Base-by-base conservation (phyloP, 164 flowering plant species). In the Berberis thunbergii region DNA sequence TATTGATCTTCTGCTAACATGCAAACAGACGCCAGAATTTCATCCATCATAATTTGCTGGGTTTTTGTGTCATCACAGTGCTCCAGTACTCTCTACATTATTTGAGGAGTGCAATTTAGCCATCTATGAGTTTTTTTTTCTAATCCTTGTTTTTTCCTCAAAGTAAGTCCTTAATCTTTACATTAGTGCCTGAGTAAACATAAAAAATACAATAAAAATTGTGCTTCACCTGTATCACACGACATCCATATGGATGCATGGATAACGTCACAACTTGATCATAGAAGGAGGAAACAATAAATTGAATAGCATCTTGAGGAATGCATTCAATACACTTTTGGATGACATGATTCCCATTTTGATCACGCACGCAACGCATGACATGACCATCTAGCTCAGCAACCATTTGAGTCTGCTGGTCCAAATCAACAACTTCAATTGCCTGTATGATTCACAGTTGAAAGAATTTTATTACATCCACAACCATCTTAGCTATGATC, bases 321-420 rank as follows among this genome's bases (percentile, higher is more conserved):
- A 91, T 85, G 76, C 99, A 91, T 69, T 94, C 97, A 62, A 91
- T 94, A 67, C 97, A 91, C 83, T 94, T 94, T 74, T 94, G 99
- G 45, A 94, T 83, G 65, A 94, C 99, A 79, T 94, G 99, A 71
- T 94, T 94, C 60, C 99, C 99, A 77, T 94, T 94, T 72, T 94
- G 99, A 73, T 94, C 99, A 65, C 96, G 91, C 4, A 94, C 97
- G 73, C 99, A 94, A 2, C 96, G 86, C 93, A 87, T 87, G 49
- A 94, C 70, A 69, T 89, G 84, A 65, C 96, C 94, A 70, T 94
- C 96, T 72, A 94, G 94, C 79, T 94, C 96, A 68, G 75, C 76
- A 65, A 89, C 96, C 96, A 94, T 91, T 70, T 81, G 76, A 39
- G 86, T 86, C 79, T 94, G 88, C 68, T 94, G 99, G 71, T 94